Evolutionary conservation across 2,329 filamentous ascomycete genomes (phyloP), one percentile per base, ranked within the genome.

Genomic region (Colletotrichum sp.): DNA sequence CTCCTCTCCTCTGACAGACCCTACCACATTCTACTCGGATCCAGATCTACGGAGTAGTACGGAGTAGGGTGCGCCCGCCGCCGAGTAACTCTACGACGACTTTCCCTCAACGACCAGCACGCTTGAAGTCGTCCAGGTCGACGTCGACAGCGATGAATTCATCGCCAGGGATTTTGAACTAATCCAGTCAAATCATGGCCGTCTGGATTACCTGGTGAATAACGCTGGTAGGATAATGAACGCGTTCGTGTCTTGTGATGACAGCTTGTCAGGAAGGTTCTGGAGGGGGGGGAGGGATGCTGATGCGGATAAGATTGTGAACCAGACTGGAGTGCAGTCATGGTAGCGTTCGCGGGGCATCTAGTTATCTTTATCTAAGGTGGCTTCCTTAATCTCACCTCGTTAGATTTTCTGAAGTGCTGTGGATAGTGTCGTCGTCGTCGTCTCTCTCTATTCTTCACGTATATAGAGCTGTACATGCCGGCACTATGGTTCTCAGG

Each of bases 11-110:
- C 90, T 0, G 36, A 78, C 1, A 81, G 81, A 5, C 18, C 85
- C 4, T 92, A 92, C 79, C 83, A 86, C 8, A 84, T 93, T 67
- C 78, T 92, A 29, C 78, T 93, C 6, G 90, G 90, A 31, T 86
- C 85, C 59, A 87, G 91, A 3, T 85, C 82, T 3, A 43, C 87
- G 1, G 80, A 83, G 5, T 91, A 91, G 66, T 3, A 43, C 87
- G 1, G 80, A 83, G 5, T 91, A 91, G 66, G 90, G 85, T 18
- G 80, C 89, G 1, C 78, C 78, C 1, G 90, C 89, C 5, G 84
- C 88, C 47, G 67, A 80, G 3, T 75, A 80, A 2, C 73, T 90
- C 5, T 77, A 83, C 33, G 75, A 78, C 5, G 86, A 89, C 67
- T 77, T 83, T 9, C 80, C 87, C 0, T 59, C 79, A 0, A 82